Conservation (phyloP, 805 yeast genomes). For the Lipomyces lipofer region DNA sequence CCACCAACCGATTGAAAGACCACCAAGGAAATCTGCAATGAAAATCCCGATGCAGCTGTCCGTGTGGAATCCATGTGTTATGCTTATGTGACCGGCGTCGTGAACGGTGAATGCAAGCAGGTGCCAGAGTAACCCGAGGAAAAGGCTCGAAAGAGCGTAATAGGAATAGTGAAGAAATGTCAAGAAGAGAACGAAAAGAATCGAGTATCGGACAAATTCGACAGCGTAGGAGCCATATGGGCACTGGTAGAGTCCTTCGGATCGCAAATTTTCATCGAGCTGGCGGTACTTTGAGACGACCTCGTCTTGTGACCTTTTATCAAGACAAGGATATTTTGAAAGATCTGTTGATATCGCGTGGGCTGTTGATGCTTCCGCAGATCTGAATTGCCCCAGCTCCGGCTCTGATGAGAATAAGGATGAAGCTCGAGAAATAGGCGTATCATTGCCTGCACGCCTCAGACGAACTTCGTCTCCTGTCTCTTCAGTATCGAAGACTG, state of each 20-base stretch:
- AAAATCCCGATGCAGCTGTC: slow-evolving; percentile 73
- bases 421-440: too few relatives aligned
- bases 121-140: slow-evolving; percentile 79
- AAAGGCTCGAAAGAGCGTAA: slow-evolving; percentile 57
- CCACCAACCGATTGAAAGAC: slow-evolving; percentile 91
- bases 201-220: slow-evolving; percentile 60
- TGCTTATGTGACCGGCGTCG: slow-evolving; percentile 83
- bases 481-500: too few relatives aligned
- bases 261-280: slow-evolving; percentile 56
- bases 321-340: too few relatives aligned
- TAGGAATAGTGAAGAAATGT: slow-evolving; percentile 49
- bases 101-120: slow-evolving; percentile 84
- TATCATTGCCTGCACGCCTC: too few relatives aligned
- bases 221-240: slow-evolving; percentile 66
- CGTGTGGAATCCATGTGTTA: slow-evolving; percentile 72
- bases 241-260: slow-evolving; percentile 66
- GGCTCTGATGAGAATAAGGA: too few relatives aligned
- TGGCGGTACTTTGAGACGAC: too few relatives aligned
- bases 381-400: too few relatives aligned
- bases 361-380: too few relatives aligned
- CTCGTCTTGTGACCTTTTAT: too few relatives aligned
- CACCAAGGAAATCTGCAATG: slow-evolving; percentile 80
- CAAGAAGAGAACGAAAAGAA: slow-evolving; percentile 53
- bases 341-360: too few relatives aligned
- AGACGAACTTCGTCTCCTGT: too few relatives aligned